Evolutionary conservation across 345 rosid species (phyloP).

Genomic region (Eucalyptus polyanthemos): DNA sequence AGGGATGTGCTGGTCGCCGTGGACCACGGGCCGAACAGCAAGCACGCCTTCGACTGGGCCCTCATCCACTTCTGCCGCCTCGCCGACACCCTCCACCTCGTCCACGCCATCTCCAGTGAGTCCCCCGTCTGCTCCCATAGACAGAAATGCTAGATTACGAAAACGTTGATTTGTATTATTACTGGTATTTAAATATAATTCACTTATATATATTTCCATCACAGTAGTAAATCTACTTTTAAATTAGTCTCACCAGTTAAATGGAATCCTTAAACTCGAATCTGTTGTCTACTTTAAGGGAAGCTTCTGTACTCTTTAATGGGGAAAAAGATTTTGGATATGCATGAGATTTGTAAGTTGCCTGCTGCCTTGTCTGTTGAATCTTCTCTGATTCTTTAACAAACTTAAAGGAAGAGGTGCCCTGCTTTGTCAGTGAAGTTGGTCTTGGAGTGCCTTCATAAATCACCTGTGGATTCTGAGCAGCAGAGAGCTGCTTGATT

Average conservation of each 20-base stretch:
- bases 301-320: not conserved
- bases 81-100: conserved; percentile 80
- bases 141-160: not conserved
- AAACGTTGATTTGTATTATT: not conserved
- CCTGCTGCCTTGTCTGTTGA: not conserved
- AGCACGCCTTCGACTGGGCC: conserved; percentile 64
- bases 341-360: not conserved
- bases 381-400: not conserved
- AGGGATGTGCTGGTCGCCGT: conserved; percentile 42
- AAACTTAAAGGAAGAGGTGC: not conserved
- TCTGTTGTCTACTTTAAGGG: not conserved
- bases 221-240: not conserved
- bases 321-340: not conserved
- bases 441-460: not conserved
- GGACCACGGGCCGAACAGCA: conserved; percentile 66
- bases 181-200: not conserved
- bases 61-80: conserved; percentile 68
- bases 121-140: not conserved
- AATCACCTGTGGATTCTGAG: not conserved
- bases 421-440: not conserved
- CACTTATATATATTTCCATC: not conserved
- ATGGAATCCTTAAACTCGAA: not conserved
- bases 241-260: not conserved
- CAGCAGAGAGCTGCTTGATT: not conserved
- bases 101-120: conserved; percentile 72